phyloP scores from a whole-genome alignment of 768 basidiomycete genomes.

The Russula dissimulans region DNA sequence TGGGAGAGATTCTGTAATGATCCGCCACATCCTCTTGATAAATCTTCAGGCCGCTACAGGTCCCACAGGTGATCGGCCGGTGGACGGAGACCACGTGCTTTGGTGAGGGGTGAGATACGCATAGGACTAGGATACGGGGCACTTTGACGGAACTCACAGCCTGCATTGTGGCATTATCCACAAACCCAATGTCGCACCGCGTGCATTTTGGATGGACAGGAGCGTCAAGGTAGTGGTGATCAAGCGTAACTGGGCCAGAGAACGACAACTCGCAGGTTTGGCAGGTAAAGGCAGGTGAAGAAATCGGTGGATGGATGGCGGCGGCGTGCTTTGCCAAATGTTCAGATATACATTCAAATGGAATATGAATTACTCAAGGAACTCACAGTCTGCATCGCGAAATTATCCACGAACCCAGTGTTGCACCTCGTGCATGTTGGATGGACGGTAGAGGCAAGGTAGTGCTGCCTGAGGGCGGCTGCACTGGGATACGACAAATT shows the following conservation, averaged over 20 bases:
- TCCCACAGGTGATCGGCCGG: slow-evolving; percentile 8
- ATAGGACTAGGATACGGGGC: background rate
- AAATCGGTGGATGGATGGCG: slow-evolving; percentile 1
- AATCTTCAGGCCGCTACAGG: slow-evolving; percentile 13
- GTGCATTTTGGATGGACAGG: slow-evolving; percentile 38
- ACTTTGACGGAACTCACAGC: slow-evolving; percentile 26
- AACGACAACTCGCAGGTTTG: slow-evolving; percentile 1
- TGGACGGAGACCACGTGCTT: slow-evolving; percentile 25
- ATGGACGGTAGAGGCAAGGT: slow-evolving; percentile 35
- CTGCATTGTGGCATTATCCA: slow-evolving; percentile 27
- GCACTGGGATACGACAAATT: background rate
- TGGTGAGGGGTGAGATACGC: background rate
- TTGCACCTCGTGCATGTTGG: slow-evolving; percentile 39
- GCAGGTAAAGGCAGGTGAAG: background rate
- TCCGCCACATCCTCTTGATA: slow-evolving; percentile 13
- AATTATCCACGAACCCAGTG: slow-evolving; percentile 33
- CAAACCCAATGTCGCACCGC: slow-evolving; percentile 35
- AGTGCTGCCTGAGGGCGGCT: slow-evolving; percentile 35
- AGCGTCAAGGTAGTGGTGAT: slow-evolving; percentile 41
- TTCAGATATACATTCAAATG: background rate
- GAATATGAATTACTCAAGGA: background rate
- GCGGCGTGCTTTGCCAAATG: slow-evolving; percentile 25
- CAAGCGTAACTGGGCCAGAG: slow-evolving; percentile 23
- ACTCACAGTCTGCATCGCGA: slow-evolving; percentile 30
- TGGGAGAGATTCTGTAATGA: slow-evolving; percentile 14